Evolutionary conservation across 495 filamentous ascomycete species (phyloP).

Genomic region (Xylaria castorea): DNA sequence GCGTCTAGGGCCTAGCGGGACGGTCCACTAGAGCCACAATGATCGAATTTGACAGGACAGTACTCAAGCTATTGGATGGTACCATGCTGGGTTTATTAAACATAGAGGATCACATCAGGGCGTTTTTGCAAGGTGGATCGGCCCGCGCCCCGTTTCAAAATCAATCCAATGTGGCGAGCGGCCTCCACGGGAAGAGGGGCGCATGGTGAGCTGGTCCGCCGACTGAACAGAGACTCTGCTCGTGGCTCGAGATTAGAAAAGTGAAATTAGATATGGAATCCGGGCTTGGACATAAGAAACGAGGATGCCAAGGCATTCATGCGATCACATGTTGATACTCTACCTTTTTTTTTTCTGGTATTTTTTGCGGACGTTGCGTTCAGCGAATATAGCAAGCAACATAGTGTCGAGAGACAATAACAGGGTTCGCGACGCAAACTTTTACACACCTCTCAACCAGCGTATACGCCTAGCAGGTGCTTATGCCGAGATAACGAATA

Average conservation of each 20-base stretch:
- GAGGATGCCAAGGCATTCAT: neutral
- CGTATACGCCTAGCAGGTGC: neutral
- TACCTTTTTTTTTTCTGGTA: neutral
- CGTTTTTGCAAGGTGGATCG: neutral
- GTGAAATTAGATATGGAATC: conserved; percentile 12
- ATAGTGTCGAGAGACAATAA: neutral
- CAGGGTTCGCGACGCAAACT: conserved; percentile 3
- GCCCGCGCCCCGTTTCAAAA: neutral
- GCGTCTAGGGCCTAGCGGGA: neutral
- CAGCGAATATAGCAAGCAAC: conserved; percentile 17
- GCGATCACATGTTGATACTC: neutral
- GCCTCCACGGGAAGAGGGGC: neutral
- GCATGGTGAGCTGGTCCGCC: neutral
- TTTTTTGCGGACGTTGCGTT: neutral
- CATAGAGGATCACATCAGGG: conserved; percentile 11
- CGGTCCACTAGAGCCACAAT: neutral
- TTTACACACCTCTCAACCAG: neutral
- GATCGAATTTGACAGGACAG: neutral
- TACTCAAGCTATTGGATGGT: neutral
- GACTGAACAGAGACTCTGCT: neutral
- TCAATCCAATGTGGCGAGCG: neutral
- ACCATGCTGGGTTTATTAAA: neutral
- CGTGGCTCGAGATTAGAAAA: neutral
- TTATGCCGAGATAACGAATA: neutral
- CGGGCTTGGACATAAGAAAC: conserved; percentile 7